Evolutionary conservation across 1,284 basidiomycete species (phyloP).

Genomic region (Moesziomyces parantarcticus): DNA sequence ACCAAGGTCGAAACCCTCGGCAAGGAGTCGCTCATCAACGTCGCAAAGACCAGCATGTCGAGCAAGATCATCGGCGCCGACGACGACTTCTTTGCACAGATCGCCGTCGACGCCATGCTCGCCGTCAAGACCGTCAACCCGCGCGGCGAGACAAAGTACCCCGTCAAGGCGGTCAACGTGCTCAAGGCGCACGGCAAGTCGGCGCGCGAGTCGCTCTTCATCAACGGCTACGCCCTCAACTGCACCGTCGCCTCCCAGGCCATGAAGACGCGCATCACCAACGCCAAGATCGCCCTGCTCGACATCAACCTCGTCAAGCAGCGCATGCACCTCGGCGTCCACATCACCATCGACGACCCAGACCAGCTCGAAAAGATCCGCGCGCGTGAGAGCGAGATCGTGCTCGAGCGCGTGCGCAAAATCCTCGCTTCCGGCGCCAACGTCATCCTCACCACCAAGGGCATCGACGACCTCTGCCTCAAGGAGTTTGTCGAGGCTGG

Average conservation of each 20-base stretch:
- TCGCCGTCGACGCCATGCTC: conserved; percentile 99
- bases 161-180: conserved; percentile 99
- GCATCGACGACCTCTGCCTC: conserved; percentile 96
- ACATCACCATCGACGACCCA: conserved; percentile 97
- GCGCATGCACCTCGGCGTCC: conserved; percentile 96
- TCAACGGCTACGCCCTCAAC: conserved; percentile 97
- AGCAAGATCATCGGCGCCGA: conserved; percentile 99
- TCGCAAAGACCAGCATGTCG: conserved; percentile 98
- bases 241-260: conserved; percentile 99
- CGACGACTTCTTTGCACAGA: conserved; percentile 96
- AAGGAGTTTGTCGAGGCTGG: conserved; percentile 99
- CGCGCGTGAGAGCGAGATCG: conserved; percentile 93
- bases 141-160: conserved; percentile 97
- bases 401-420: conserved; percentile 93
- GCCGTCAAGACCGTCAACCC: conserved; percentile 94
- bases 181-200: conserved; percentile 98
- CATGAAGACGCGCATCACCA: conserved; percentile 94
- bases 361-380: conserved; percentile 96
- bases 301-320: conserved; percentile 98
- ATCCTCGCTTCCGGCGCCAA: conserved; percentile 96
- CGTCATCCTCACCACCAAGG: conserved; percentile 96
- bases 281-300: conserved; percentile 96
- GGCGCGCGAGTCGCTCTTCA: conserved; percentile 91
- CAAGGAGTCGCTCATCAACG: conserved; percentile 91
- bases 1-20: conserved; percentile 93